Evolutionary conservation across 345 rosid genomes (phyloP).

Genomic region (Moricandia arvensis): DNA sequence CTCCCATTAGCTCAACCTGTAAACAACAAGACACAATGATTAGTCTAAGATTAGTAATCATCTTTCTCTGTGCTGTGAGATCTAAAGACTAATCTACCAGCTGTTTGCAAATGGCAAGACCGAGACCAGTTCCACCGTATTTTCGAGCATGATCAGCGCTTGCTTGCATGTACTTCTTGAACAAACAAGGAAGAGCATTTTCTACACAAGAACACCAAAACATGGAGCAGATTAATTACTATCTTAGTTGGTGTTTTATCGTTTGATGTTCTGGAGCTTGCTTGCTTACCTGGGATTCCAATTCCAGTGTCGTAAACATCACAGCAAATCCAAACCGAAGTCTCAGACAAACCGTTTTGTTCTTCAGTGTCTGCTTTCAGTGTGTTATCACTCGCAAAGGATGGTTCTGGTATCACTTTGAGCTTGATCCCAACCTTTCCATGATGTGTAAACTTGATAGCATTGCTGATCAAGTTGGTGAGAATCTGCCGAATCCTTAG

Average conservation of each 20-base stretch:
- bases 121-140: constrained; percentile 96
- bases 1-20: constrained; percentile 74
- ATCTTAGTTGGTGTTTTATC: too few species aligned
- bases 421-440: constrained; percentile 87
- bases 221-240: neutral
- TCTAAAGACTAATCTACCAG: constrained; percentile 42
- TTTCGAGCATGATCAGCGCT: constrained; percentile 93
- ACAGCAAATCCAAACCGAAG: constrained; percentile 82
- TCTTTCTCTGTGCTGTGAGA: too few species aligned
- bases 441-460: constrained; percentile 91
- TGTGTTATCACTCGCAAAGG: constrained; percentile 46
- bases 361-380: constrained; percentile 39
- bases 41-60: too few species aligned
- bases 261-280: neutral
- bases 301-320: constrained; percentile 94
- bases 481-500: constrained; percentile 92
- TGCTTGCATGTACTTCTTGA: constrained; percentile 94
- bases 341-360: constrained; percentile 39
- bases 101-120: constrained; percentile 97
- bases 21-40: too few species aligned
- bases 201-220: constrained; percentile 47
- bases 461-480: constrained; percentile 95
- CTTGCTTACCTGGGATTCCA: constrained; percentile 82
- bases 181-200: constrained; percentile 78
- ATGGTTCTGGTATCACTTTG: constrained; percentile 64